Percentiles rank a stretch among this genome's conserved stretches.
Conservation (phyloP, 352 stramenopile genomes). For the Globisporangium iwayamae region DNA sequence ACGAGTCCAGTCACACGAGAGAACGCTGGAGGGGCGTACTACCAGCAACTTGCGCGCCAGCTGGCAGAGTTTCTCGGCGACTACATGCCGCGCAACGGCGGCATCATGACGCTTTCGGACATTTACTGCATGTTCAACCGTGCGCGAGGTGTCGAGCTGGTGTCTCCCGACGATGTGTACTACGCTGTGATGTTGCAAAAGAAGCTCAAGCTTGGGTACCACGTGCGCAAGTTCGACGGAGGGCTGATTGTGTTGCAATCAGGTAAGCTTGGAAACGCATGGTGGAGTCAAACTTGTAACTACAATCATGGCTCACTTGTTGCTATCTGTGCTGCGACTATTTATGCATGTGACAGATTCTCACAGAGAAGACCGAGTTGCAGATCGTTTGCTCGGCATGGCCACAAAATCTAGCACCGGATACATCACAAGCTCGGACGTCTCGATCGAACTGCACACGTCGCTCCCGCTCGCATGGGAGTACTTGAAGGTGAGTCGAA, state of each 20-base stretch:
- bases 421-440: conserved; percentile 88
- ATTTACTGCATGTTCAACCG: conserved; percentile 99
- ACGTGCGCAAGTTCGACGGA: conserved; percentile 91
- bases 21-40: conserved; percentile 87
- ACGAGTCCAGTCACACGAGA: conserved; percentile 90
- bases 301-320: neutral
- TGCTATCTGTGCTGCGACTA: neutral
- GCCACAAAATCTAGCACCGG: conserved; percentile 64
- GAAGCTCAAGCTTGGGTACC: conserved; percentile 87
- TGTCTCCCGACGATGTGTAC: conserved; percentile 97
- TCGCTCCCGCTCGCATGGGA: conserved; percentile 94
- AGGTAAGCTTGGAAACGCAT: conserved; percentile 28
- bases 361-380: conserved; percentile 83
- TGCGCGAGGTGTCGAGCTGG: conserved; percentile 94
- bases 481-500: conserved; percentile 84
- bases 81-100: conserved; percentile 86
- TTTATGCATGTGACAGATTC: conserved; percentile 35
- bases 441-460: conserved; percentile 90
- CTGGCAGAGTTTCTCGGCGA: conserved; percentile 83
- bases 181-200: conserved; percentile 86
- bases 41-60: conserved; percentile 88
- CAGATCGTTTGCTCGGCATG: conserved; percentile 68
- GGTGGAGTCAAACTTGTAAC: conserved; percentile 8
- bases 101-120: conserved; percentile 98
- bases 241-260: conserved; percentile 93